Conservation (phyloP, 805 yeast genomes). For the Candida maris region DNA sequence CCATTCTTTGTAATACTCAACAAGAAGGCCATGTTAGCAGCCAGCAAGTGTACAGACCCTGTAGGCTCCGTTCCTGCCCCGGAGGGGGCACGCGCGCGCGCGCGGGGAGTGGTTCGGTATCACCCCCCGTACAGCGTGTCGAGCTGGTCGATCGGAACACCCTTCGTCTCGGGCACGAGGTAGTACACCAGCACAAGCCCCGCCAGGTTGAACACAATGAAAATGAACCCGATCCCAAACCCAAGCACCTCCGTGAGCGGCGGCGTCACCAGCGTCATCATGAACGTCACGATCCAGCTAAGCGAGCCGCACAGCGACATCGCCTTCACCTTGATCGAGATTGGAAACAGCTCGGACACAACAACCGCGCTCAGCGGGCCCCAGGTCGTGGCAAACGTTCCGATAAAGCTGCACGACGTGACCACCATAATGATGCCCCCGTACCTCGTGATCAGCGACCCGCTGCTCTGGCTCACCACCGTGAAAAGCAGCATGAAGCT, state of each 20-base stretch:
- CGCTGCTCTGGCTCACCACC: slow-evolving; percentile 46
- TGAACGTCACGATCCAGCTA: slow-evolving; percentile 62
- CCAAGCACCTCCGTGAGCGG: slow-evolving; percentile 57
- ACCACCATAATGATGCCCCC: slow-evolving; percentile 54
- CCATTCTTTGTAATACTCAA: no score
- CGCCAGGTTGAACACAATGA: slow-evolving; percentile 25
- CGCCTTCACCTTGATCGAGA: slow-evolving; percentile 53
- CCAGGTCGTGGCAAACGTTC: slow-evolving; percentile 67
- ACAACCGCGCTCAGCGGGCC: slow-evolving; percentile 69
- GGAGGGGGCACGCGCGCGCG: slow-evolving; percentile 7
- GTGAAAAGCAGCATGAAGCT: slow-evolving; percentile 55
- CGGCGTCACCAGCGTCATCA: slow-evolving; percentile 68
- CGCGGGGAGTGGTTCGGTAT: no score
- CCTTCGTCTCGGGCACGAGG: slow-evolving; percentile 34
- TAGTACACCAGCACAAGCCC: slow-evolving; percentile 25
- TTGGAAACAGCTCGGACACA: slow-evolving; percentile 64
- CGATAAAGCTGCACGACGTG: slow-evolving; percentile 54
- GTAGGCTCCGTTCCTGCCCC: no score
- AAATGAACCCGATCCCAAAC: slow-evolving; percentile 64
- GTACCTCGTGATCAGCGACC: slow-evolving; percentile 32
- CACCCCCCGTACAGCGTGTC: slow-evolving; percentile 21
- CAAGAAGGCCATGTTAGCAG: no score
- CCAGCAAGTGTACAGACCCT: no score
- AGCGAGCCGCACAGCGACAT: slow-evolving; percentile 54
- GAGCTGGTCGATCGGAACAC: slow-evolving; percentile 18